These are phyloP conservation scores for Colletotrichum viniferum DNA, from an alignment of 2,329 filamentous ascomycete genomes.

Conservation along the genomic window DNA sequence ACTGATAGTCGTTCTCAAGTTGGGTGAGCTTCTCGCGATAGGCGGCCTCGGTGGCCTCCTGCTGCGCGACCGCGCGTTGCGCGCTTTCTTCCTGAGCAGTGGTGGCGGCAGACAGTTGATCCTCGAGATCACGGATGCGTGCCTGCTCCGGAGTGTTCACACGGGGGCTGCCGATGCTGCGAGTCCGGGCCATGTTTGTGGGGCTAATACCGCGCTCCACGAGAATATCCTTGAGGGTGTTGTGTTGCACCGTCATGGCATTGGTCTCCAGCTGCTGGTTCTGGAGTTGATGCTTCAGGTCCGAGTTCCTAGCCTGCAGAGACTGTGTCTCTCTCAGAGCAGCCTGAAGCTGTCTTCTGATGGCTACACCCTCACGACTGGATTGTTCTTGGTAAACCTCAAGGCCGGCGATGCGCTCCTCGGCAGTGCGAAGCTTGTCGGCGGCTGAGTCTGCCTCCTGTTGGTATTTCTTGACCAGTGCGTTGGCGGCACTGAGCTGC, in stretches of 20 bases:
- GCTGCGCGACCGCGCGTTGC: conserved; percentile 74
- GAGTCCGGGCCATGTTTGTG: conserved; percentile 71
- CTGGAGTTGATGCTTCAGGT: conserved; percentile 82
- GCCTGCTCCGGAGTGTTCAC: conserved; percentile 81
- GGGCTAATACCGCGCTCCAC: conserved; percentile 87
- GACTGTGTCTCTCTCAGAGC: conserved; percentile 82
- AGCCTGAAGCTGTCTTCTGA: conserved; percentile 87
- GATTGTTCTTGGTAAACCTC: conserved; percentile 98
- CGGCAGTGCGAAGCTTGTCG: conserved; percentile 88
- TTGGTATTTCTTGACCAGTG: conserved; percentile 86
- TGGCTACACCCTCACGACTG: conserved; percentile 87
- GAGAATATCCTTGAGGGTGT: conserved; percentile 90
- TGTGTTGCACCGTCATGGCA: conserved; percentile 89
- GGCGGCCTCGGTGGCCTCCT: conserved; percentile 84
- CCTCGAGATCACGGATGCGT: conserved; percentile 83
- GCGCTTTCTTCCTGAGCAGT: conserved; percentile 88
- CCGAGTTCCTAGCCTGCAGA: conserved; percentile 80
- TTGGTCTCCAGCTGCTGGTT: conserved; percentile 93
- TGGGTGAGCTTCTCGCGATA: conserved; percentile 94
- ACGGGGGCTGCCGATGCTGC: conserved; percentile 74
- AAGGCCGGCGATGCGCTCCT: conserved; percentile 94
- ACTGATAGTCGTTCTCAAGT: conserved; percentile 96
- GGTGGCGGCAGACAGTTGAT: conserved; percentile 78
- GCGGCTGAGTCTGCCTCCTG: conserved; percentile 84
- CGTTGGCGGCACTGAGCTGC: conserved; percentile 79